Base-by-base conservation (phyloP, 257 asterid species). In the Penstemon davidsonii region DNA sequence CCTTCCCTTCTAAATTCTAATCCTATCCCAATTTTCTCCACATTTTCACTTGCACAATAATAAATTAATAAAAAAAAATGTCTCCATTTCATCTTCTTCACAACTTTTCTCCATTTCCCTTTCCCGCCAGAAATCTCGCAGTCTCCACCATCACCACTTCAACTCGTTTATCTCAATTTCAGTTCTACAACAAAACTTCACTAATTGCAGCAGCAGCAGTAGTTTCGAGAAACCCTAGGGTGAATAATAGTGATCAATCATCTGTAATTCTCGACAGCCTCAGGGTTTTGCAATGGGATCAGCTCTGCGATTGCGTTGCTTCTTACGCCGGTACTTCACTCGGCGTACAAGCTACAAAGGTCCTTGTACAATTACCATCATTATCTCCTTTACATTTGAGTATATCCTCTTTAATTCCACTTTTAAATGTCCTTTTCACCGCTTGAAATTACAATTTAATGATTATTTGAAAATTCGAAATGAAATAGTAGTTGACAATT, bases 201-300 rank as follows among this genome's bases (percentile, higher is more conserved):
- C 36, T 55, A n/a, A n/a, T n/a, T n/a, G n/a, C n/a, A n/a, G n/a
- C n/a, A 8, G 68, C 72, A 11, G 52, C 71, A 40, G 64, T 79
- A 15, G 67, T 36, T 63, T 58, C 74, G 18, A 74, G 77, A 6
- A 66, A 45, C 69, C 37, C 45, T 13, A 53, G 73, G 46, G 42
- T 46, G 55, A 67, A 38, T 15, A 39, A 49, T 25, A 25, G 33
- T 42, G 58, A 77, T 43, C 81, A 65, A 33, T 86, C 86, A 18
- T 66, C 90, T 33, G 84, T 85, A 9, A 75, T 82, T 61, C 72
- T 84, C 11, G 97, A 93, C 67, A 93, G 99, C 78, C 99, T 93
- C 75, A 79, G 86, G 68, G 86, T 87, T 54, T 79, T 93, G 64
- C 96, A 90, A 64, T 93, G 99, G 99, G 96, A 87, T 61, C 82